Base-by-base conservation (phyloP, 1,139 yeast species). In the Candida buenavistaensis region DNA sequence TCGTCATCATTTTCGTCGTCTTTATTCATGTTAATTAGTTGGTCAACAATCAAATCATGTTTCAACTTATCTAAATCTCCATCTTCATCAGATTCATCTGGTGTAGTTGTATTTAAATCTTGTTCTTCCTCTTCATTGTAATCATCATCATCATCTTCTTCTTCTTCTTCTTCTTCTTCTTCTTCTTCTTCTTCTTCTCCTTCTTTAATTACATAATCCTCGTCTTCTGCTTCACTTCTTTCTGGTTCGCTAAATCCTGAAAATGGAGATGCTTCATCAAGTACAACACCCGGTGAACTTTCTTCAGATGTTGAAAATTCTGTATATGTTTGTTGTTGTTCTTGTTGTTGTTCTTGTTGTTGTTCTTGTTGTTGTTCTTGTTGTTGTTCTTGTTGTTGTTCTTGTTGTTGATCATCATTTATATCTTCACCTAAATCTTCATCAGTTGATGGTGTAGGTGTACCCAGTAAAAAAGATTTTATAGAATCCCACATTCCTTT, bases 51-150 rank as follows among this genome's bases (percentile, higher is more conserved):
- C 27, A 68, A 47, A 38, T 54, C 71, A 29, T 56, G 55, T 36
- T 62, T 67, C 33, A 63, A 55, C 29, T 59, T 50, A 13, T 59
- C 57, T 24, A 57, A 51, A 35, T 57, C 62, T 34, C 62, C 70
- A 13, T 61, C 57, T 13, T 32, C 35, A 12, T 41, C 43, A 17
- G 32, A 40, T n/a, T 15, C 32, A 16, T 26, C 16, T n/a, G 36
- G 26, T 6, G 36, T 26, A 1, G 28, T 11, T 2, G 33, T 12
- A 3, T 26, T 14, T 10, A 30, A 16, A 6, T 33, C 28, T 14
- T 30, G 20, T 13, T 28, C 25, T 19, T 31, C 33, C 6, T 28
- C 29, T 32, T 62, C 70, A 7, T 59, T 55, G 11, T 51, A 56
- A 13, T 45, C 50, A 10, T 34, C 40, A 3, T 31, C 35, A 5